Evolutionary conservation across 169 alveolate species (phyloP), one percentile per base, ranked within the genome.

Genomic region (Neospora caninum): DNA sequence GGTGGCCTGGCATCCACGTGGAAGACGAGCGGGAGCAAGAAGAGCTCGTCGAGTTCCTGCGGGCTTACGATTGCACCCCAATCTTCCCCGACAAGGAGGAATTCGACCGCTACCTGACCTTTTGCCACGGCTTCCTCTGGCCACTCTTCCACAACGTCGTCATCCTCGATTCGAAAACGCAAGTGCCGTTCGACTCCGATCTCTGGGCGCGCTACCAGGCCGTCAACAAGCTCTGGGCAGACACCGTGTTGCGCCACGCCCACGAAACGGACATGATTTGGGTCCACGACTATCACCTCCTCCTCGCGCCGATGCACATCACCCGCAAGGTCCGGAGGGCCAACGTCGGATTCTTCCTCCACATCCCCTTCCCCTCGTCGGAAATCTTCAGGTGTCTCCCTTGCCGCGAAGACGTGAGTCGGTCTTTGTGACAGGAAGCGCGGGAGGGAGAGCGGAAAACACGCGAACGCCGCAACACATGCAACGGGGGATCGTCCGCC

Each of bases 351-450:
- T 84, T 98, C 83, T 98, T 98, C 95, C 95, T 98, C 93, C 99
- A 99, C 96, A 97, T 98, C 36, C 99, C 99, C 53, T 98, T 99
- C 94, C 99, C 99, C 31, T 96, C 99, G 93, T 95, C 93, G 39
- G 99, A 98, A 88, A 93, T 98, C 38, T 98, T 97, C 92, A 94
- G 98, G 83, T 97, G 98, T 73, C 96, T 98, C 73, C 98, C 99
- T 7, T 98, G 97, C 92, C 94, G 99, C 87, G 99, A 97, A 80
- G 99, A 98, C 88, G 92, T 98, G 10, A 84, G 93, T 80, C 43
- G 41, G 86, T 58, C 25, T 25, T 58, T 58, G 31, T 58, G 70
- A 25, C 25, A 18, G 25, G 16, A 16, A 25, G 70, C 70, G 16
- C 25, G 31, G 70, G 31, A 25, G 25, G n/a, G n/a, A n/a, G 13